Percentiles rank a stretch among this genome's conserved stretches.
Conservation (phyloP, 2,329 filamentous ascomycete species). For the Decorospora gaudefroyi region DNA sequence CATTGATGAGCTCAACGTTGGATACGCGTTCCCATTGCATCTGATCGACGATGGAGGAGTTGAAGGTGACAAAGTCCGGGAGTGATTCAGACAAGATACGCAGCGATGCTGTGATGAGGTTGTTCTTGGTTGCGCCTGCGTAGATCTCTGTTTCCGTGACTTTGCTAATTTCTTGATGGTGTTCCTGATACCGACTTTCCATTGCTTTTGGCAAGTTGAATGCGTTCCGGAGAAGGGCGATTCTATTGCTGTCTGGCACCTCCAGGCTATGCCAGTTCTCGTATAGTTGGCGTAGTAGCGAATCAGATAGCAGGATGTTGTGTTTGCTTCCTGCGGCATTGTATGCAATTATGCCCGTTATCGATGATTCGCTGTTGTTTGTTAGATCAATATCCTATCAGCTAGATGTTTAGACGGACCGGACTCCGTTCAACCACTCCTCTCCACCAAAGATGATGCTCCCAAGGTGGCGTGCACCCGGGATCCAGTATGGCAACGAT, state of each 20-base stretch:
- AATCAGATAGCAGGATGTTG: constrained; percentile 56
- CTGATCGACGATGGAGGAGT: constrained; percentile 64
- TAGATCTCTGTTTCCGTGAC: constrained; percentile 53
- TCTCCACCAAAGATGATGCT: constrained; percentile 55
- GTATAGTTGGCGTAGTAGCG: constrained; percentile 47
- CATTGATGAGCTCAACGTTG: constrained; percentile 51
- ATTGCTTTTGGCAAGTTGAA: constrained; percentile 34
- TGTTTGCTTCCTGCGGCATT: constrained; percentile 57
- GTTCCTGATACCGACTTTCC: constrained; percentile 26
- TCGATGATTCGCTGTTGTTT: constrained; percentile 41
- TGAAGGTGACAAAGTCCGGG: constrained; percentile 63
- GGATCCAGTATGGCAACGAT: constrained; percentile 63
- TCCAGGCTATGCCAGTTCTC: constrained; percentile 24
- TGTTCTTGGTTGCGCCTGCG: constrained; percentile 53
- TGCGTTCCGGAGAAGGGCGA: constrained; percentile 35
- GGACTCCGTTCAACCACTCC: constrained; percentile 50
- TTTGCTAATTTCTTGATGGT: constrained; percentile 37
- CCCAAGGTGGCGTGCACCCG: constrained; percentile 60
- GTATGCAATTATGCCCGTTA: constrained; percentile 54
- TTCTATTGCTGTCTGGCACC: constrained; percentile 26
- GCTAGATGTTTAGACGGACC: constrained; percentile 37
- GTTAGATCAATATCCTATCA: constrained; percentile 12
- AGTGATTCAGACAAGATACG: constrained; percentile 49
- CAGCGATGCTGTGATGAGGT: constrained; percentile 39
- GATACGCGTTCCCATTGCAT: constrained; percentile 64